Evolutionary conservation across 2,329 filamentous ascomycete species (phyloP), one percentile per base, ranked within the genome.

Genomic region (Aspergillus sergii): DNA sequence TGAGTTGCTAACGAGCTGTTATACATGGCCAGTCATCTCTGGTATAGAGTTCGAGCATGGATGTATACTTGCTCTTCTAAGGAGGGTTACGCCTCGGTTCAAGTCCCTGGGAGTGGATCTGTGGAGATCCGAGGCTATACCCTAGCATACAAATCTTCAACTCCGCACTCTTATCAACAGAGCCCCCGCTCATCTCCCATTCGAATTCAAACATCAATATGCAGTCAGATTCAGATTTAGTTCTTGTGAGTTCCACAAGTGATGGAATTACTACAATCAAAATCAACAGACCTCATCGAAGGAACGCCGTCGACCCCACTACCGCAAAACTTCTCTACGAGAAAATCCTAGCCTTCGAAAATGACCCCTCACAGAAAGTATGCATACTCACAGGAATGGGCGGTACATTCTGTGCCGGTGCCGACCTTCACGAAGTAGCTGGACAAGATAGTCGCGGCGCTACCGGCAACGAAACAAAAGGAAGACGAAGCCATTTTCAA

Each of bases 401-500:
- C 21, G 75, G 74, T 7, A 83, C 77, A 1, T 87, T 87, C 66
- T 86, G 84, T 70, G 83, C 84, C 0, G 84, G 85, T 6, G 83
- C 80, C 61, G 85, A 87, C 67, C 76, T 87, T 0, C 78, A 83
- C 62, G 76, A 81, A 34, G 71, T 84, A n/a, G 76, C 79, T 32
- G 50, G 66, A 23, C 58, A 41, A 14, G 55, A 43, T n/a, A 48
- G 5, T 36, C 14, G 34, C 2, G 34, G 3, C 14, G 34, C 10
- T 51, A 64, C 60, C 64, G 69, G 41, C 45, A n/a, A 34, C 4
- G 48, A 16, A 16, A 30, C 12, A 34, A 14, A 59, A 3, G 30
- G 41, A 19, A 11, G 10, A 26, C 14, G 9, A 1, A 23, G 12
- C 10, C 39, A 14, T 10, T 36, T 30, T 36, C 48, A n/a, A 26